phyloP scores from a whole-genome alignment of 2,329 filamentous ascomycete species.

The Pleurostoma richardsiae region DNA sequence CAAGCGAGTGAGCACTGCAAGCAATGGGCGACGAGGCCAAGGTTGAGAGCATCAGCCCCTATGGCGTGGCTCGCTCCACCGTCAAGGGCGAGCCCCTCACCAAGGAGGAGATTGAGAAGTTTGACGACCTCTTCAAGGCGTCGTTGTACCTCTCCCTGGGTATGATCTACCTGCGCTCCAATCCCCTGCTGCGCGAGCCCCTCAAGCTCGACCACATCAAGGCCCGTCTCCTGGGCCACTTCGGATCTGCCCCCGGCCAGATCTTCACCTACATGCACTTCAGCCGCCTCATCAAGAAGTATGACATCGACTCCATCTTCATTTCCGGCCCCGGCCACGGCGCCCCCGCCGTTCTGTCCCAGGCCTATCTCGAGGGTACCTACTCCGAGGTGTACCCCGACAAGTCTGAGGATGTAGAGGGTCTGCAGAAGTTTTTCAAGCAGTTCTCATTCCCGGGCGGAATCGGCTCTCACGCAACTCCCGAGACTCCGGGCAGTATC shows the following conservation, averaged over 20 bases:
- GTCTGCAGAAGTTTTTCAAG: conserved; percentile 74
- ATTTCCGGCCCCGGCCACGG: conserved; percentile 75
- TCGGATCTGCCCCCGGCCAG: conserved; percentile 76
- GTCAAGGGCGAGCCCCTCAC: conserved; percentile 57
- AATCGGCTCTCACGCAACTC: conserved; percentile 72
- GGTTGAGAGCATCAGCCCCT: conserved; percentile 56
- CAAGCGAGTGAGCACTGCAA: background rate
- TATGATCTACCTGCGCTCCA: conserved; percentile 75
- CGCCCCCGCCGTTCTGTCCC: conserved; percentile 69
- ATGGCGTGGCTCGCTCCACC: conserved; percentile 61
- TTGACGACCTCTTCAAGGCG: conserved; percentile 69
- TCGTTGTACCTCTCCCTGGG: conserved; percentile 71
- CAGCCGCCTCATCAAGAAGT: conserved; percentile 78
- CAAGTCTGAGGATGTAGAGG: conserved; percentile 62
- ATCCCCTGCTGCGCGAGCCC: conserved; percentile 66
- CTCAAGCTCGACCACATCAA: conserved; percentile 69
- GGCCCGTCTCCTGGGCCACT: conserved; percentile 68
- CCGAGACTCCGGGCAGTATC: conserved; percentile 71
- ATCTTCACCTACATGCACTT: conserved; percentile 79
- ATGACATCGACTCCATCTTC: conserved; percentile 67
- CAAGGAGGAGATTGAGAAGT: conserved; percentile 61
- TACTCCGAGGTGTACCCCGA: conserved; percentile 75
- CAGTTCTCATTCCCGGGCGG: conserved; percentile 79
- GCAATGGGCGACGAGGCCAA: conserved; percentile 19
- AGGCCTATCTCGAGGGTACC: conserved; percentile 72